Base-by-base conservation (phyloP, 306 rosid genomes). In the Corylus avellana region DNA sequence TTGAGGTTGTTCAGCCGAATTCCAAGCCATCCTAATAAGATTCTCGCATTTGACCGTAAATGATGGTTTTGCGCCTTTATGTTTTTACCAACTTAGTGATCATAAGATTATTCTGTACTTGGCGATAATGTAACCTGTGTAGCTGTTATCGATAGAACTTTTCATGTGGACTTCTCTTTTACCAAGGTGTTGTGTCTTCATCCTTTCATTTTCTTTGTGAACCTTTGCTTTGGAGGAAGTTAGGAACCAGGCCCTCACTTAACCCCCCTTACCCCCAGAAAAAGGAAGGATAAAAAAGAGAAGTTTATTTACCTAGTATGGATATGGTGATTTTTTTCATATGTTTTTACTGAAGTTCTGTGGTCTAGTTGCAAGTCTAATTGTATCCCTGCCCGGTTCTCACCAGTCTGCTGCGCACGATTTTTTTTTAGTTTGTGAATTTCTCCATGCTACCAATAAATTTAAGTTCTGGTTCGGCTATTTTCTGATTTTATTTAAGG, bases 401-500 rank as follows among this genome's bases (percentile, higher is more conserved):
- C 51, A 18, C 72, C 12, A 7, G 50, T 39, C 25, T 37, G 72
- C 72, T 37, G 50, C 7, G 1, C 16, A 4, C 14, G 44, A 42
- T 29, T 13, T n/a, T 14, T 3, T 59, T 32, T 18, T 62, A 29
- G 69, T 14, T 62, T 14, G 3, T 29, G 46, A 32, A 62, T 62
- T 5, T 29, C 73, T 27, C 44, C 47, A 74, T 68, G 27, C 27
- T 50, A 57, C 70, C 78, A 42, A 46, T 68, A 83, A 32, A 57
- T 87, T 82, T 79, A 72, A 71, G 85, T 77, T 87, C 57, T 73
- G 58, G 73, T 82, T 66, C 77, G 78, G 82, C 70, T 69, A 88
- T 79, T 77, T 86, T 89, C 97, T 92, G 87, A 92, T 87, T 87
- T 75, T 87, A 79, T 86, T 87, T 90, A 83, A 84, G 91, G 92